Base-by-base conservation (phyloP, 495 filamentous ascomycete species). In the Penicillium silybi region DNA sequence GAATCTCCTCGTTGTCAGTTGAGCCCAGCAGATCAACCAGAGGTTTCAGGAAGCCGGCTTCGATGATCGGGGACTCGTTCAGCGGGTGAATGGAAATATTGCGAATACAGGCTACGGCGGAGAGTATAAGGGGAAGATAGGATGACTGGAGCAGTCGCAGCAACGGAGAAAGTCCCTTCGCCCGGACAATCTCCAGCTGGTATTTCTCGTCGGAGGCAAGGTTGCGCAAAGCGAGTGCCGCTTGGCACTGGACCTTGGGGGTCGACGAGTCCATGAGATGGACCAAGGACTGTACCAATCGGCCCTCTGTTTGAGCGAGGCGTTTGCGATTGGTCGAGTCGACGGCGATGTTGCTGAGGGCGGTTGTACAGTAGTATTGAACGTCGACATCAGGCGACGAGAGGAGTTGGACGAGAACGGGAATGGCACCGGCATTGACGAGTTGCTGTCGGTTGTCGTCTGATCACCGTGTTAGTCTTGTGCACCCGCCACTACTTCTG, bases 21-120 rank as follows among this genome's bases (percentile, higher is more conserved):
- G 90, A 91, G 23, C 92, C 93, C 17, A 98, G 78, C 7, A 98
- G 78, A 50, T 97, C 93, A 17, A 98, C 95, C 49, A 98, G 69
- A 2, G 93, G 93, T 62, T 88, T 90, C 42, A 98, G 67, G 64
- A 98, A 97, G 29, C 92, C 93, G 10, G 93, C 93, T 61, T 98
- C 95, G 52, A 98, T 98, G 50, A 98, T 97, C 0, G 93, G 95
- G n/a, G 91, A 97, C 71, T 98, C 93, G 69, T 98, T 98, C 47
- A 90, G 74, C n/a, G 93, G 93, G 62, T 98, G 93, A 58, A 98
- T 98, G 40, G 92, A 96, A 62, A 98, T 98, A 64, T 98, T 98
- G 51, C 93, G 88, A 58, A 98, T 97, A 64, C 93, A 98, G 18
- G 93, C 93, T 58, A 98, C 93, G 35, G 93, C 93, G 17, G 95